phyloP scores from a whole-genome alignment of 1,139 yeast genomes.

The Sporopachydermia cereana region DNA sequence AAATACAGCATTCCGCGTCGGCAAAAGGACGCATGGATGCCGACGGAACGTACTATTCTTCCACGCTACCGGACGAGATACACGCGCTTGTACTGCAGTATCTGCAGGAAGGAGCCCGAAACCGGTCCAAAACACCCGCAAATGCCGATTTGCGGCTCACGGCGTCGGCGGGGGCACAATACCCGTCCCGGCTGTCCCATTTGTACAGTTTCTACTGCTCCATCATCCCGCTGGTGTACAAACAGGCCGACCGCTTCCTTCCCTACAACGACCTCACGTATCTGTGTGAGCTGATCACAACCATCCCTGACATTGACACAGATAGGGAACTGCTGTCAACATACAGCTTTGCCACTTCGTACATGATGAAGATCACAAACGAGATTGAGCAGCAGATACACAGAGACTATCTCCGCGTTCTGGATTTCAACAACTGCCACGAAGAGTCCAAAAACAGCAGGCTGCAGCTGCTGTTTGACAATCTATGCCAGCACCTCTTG shows the following conservation, averaged over 20 bases:
- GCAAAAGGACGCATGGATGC: no score
- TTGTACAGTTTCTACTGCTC: neutral
- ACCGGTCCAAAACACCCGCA: neutral
- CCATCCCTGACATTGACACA: neutral
- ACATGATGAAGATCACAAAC: neutral
- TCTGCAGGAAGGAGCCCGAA: neutral
- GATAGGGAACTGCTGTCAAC: neutral
- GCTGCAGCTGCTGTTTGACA: neutral
- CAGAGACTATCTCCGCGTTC: neutral
- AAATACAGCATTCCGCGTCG: no score
- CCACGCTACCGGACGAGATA: neutral
- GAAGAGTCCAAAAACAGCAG: neutral
- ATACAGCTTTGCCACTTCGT: neutral
- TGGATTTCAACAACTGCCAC: neutral
- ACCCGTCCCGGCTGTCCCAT: neutral
- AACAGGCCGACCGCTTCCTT: neutral
- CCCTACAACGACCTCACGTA: slow-evolving; percentile 2
- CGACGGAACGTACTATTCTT: neutral
- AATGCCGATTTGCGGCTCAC: neutral
- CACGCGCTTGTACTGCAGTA: neutral
- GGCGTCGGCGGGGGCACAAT: neutral
- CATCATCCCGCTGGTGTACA: neutral
- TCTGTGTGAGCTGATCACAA: neutral
- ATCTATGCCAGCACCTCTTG: neutral
- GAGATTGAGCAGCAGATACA: neutral